phyloP scores from a whole-genome alignment of 2,329 filamentous ascomycete species.

The Grosmannia penicillata region DNA sequence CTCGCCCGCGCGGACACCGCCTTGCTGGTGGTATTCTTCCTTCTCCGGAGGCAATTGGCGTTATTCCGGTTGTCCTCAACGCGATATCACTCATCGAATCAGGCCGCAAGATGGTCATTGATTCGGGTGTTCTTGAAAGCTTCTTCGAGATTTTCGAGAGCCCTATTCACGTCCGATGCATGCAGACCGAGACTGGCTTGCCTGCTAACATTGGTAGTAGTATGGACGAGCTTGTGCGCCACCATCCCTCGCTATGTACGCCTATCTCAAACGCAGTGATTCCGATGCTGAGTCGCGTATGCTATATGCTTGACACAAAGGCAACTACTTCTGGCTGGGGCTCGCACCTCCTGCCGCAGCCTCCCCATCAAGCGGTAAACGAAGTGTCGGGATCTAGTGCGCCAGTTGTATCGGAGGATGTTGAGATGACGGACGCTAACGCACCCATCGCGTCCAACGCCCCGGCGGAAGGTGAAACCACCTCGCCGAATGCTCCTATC shows the following conservation, averaged over 20 bases:
- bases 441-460: neutral
- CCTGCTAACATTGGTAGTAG: slow-evolving; percentile 62
- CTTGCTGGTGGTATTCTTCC: slow-evolving; percentile 64
- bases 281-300: slow-evolving; percentile 75
- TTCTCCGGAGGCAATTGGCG: slow-evolving; percentile 76
- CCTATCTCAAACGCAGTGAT: slow-evolving; percentile 75
- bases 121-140: slow-evolving; percentile 66
- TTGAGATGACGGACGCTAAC: slow-evolving; percentile 48
- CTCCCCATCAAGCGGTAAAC: slow-evolving; percentile 28
- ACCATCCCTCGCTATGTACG: slow-evolving; percentile 72
- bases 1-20: slow-evolving; percentile 24
- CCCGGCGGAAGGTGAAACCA: no score
- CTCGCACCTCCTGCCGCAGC: slow-evolving; percentile 57
- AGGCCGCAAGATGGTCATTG: slow-evolving; percentile 76
- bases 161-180: slow-evolving; percentile 69
- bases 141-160: slow-evolving; percentile 98
- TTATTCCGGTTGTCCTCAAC: slow-evolving; percentile 76
- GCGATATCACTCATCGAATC: slow-evolving; percentile 84
- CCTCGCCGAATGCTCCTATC: no score
- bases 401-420: slow-evolving; percentile 30
- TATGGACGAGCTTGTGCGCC: slow-evolving; percentile 88
- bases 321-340: slow-evolving; percentile 58
- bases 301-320: slow-evolving; percentile 56
- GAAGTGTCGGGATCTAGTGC: slow-evolving; percentile 13
- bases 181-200: slow-evolving; percentile 56